Evolutionary conservation across 768 basidiomycete species (phyloP), one percentile per base, ranked within the genome.

Genomic region (Dacryopinax spathularia): DNA sequence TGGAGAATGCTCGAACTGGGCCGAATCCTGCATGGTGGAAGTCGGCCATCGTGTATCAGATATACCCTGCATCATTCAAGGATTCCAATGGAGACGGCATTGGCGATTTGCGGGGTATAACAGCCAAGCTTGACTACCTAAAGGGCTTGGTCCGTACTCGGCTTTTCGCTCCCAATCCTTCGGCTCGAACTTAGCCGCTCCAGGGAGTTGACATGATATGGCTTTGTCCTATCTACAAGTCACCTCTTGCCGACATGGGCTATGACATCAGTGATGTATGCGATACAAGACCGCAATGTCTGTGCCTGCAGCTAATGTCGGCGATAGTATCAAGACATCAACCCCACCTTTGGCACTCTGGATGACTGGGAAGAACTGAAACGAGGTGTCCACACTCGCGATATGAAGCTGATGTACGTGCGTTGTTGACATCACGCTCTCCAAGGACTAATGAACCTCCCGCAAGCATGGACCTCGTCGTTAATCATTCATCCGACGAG

Each of bases 21-120:
- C n/a, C n/a, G n/a, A 20, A 13, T 7, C 43, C 43, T 9, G 13
- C 22, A 12, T 67, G 68, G 69, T 69, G 67, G 70, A 84, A 84
- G 68, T 76, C 77, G 18, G 79, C 79, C 2, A 70, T 78, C 33
- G 75, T 86, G 22, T 86, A 86, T 73, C 85, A 86, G 71, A 85
- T 88, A 70, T 87, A 87, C 69, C 86, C 86, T 1, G 74, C 81
- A 61, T 86, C 84, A 0, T 88, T 86, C 76, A 79, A 76, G 62
- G 87, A 88, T 69, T 81, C 84, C n/a, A 87, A 84, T 65, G 84
- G 82, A 0, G 84, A 85, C 70, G 87, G 86, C 0, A 71, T 82
- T 36, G 87, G 87, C 13, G 87, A 88, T 71, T 77, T 91, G 35
- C 79, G 78, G 25, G 87, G 87, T 16, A 86, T 91, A 64, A 68